These are phyloP conservation scores for Inga oerstediana DNA, from an alignment of 306 rosid genomes.

Conservation along the genomic window DNA sequence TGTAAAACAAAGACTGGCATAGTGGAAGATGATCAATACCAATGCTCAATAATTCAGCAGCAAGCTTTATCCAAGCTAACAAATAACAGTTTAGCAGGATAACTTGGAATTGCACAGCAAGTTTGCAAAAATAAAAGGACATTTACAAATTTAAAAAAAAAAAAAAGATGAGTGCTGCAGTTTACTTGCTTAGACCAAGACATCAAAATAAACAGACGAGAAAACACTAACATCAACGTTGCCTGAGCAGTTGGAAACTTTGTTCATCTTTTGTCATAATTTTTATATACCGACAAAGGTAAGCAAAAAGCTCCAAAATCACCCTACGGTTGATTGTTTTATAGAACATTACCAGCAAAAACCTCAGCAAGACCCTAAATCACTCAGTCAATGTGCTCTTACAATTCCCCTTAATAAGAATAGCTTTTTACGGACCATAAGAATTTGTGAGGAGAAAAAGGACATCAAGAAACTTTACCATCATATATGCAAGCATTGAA, in stretches of 20 bases:
- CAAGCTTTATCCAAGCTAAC: background rate
- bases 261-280: background rate
- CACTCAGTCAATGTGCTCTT: background rate
- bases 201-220: background rate
- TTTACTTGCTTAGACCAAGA: background rate
- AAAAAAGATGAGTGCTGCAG: too few species aligned
- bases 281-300: background rate
- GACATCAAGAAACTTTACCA: slow-evolving; percentile 47
- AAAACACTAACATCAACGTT: background rate
- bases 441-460: background rate
- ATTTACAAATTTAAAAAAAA: too few species aligned
- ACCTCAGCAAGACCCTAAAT: background rate
- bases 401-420: background rate
- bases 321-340: background rate
- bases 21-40: background rate
- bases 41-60: background rate
- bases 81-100: background rate
- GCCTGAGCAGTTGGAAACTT: background rate
- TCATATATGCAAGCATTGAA: slow-evolving; percentile 74
- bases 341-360: background rate
- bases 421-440: background rate
- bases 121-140: background rate
- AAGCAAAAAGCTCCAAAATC: background rate
- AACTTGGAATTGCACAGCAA: background rate
- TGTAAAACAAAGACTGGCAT: background rate